These are phyloP conservation scores for Tolypocladium ophioglossoides DNA, from an alignment of 2,329 filamentous ascomycete species.

Conservation along the genomic window DNA sequence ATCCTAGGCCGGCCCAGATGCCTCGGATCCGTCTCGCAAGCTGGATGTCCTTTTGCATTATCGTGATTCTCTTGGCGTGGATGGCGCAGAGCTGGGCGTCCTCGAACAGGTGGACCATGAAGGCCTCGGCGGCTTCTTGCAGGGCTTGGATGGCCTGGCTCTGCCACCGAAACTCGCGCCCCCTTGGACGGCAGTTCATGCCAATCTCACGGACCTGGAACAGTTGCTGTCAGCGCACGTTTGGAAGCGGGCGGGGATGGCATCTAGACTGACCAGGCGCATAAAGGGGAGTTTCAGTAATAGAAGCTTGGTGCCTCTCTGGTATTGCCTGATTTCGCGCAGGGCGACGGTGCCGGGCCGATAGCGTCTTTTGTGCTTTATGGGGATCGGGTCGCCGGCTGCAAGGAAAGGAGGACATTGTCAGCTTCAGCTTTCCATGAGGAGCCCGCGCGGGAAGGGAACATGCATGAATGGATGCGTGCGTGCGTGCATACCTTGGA, in stretches of 20 bases:
- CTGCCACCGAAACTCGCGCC: slow-evolving; percentile 81
- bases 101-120: slow-evolving; percentile 91
- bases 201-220: slow-evolving; percentile 54
- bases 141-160: slow-evolving; percentile 87
- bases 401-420: background rate
- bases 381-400: slow-evolving; percentile 67
- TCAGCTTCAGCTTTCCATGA: slow-evolving; percentile 10
- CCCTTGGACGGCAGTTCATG: slow-evolving; percentile 48
- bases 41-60: slow-evolving; percentile 98
- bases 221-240: slow-evolving; percentile 6
- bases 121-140: slow-evolving; percentile 93
- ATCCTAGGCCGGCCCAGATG: slow-evolving; percentile 60
- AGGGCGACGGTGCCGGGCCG: slow-evolving; percentile 76
- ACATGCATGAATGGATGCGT: background rate
- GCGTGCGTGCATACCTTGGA: slow-evolving; percentile 23
- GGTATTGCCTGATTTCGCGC: slow-evolving; percentile 84
- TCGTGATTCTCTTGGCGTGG: slow-evolving; percentile 92
- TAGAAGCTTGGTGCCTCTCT: slow-evolving; percentile 80
- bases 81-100: slow-evolving; percentile 79
- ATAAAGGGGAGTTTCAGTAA: slow-evolving; percentile 73
- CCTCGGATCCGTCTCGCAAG: slow-evolving; percentile 73
- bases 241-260: background rate
- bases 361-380: slow-evolving; percentile 52
- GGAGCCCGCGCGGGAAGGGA: background rate
- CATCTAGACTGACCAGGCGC: slow-evolving; percentile 45